Evolutionary conservation across 306 rosid species (phyloP).

Genomic region (Canavalia gladiata): DNA sequence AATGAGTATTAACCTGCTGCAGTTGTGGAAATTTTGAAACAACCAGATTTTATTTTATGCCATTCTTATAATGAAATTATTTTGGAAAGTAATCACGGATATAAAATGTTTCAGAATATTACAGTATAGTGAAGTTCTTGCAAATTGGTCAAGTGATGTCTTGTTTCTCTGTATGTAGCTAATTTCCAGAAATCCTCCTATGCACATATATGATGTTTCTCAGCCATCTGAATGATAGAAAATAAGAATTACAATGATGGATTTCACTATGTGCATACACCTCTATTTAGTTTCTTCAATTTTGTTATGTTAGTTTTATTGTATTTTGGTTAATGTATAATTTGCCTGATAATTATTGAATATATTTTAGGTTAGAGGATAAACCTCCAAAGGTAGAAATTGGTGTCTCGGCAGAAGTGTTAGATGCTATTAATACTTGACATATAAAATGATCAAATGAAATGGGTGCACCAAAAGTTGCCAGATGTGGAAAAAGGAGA

Average conservation of each 20-base stretch:
- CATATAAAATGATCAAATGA: not conserved
- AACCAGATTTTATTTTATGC: not conserved
- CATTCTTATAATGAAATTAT: not conserved
- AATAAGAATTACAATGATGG: not conserved
- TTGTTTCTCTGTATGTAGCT: not conserved
- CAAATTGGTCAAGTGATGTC: not conserved
- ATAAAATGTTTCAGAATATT: not conserved
- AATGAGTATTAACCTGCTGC: constrained; percentile 19
- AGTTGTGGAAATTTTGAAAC: not conserved
- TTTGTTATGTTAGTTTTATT: not conserved
- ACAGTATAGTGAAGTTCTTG: not conserved
- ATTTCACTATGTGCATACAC: not conserved
- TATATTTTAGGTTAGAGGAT: constrained; percentile 27
- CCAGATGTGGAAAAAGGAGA: constrained; percentile 2
- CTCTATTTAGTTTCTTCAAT: constrained; percentile 11
- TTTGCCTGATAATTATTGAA: not conserved
- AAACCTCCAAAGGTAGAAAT: not conserved
- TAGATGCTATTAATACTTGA: not conserved
- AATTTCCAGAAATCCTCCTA: not conserved
- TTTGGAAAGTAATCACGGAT: not conserved
- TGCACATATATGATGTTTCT: too few species aligned
- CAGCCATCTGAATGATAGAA: constrained; percentile 5
- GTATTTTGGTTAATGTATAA: not conserved
- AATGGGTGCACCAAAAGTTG: constrained; percentile 34
- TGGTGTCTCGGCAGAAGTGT: not conserved